A percentile compares a stretch with the other conserved stretches of the same genome.
Evolutionary conservation across 768 basidiomycete species (phyloP).

Genomic region (Artomyces pyxidatus): DNA sequence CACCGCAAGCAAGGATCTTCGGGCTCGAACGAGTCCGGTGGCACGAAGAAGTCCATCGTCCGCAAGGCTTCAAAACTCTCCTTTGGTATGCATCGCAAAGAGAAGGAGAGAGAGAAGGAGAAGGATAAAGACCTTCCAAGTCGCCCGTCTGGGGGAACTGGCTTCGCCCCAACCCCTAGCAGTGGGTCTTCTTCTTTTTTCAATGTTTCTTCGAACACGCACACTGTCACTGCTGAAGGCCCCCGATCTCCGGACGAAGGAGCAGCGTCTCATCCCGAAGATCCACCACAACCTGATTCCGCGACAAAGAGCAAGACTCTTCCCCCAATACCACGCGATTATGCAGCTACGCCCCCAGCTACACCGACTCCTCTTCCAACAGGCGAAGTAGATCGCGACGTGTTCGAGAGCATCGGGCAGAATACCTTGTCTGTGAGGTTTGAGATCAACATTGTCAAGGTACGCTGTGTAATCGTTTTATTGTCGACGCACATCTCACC

Average conservation of each 20-base stretch:
- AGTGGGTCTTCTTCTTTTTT: constrained; percentile 82
- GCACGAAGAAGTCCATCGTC: constrained; percentile 45
- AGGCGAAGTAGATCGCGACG: constrained; percentile 56
- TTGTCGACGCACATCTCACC: too few species aligned
- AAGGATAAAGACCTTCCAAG: constrained; percentile 34
- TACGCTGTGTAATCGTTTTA: too few species aligned
- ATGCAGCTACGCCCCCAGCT: constrained; percentile 31
- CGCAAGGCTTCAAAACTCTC: constrained; percentile 77
- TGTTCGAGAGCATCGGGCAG: constrained; percentile 67
- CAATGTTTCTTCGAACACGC: constrained; percentile 59
- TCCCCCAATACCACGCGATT: constrained; percentile 78
- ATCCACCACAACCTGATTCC: constrained; percentile 39
- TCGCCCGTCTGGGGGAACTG: constrained; percentile 36
- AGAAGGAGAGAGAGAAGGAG: constrained; percentile 33
- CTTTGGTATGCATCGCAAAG: constrained; percentile 55
- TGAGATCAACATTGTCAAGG: constrained; percentile 97
- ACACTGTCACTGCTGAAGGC: constrained; percentile 30
- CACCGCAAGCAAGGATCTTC: constrained; percentile 38
- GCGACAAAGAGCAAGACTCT: constrained; percentile 56
- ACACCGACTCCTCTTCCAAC: constrained; percentile 56
- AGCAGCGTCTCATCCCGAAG: constrained; percentile 10
- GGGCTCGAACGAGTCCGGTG: constrained; percentile 44
- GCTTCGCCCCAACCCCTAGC: constrained; percentile 58
- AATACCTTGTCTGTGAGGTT: constrained; percentile 86
- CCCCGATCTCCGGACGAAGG: constrained; percentile 20